These are phyloP conservation scores for Paracoccidioides brasiliensis DNA, from an alignment of 2,329 filamentous ascomycete genomes.

Conservation along the genomic window DNA sequence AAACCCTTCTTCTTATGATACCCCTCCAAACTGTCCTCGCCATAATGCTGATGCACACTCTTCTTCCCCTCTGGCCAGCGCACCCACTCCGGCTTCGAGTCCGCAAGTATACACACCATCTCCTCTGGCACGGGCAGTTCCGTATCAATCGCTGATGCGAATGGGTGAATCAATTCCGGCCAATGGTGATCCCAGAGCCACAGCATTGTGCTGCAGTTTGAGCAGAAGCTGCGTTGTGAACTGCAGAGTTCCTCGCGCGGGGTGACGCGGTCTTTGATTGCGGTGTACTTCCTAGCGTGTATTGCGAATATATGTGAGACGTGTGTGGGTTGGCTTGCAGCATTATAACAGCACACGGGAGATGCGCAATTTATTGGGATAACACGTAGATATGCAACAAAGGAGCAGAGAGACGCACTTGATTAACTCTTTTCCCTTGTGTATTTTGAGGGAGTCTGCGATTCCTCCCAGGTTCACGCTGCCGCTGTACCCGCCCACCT, in stretches of 20 bases:
- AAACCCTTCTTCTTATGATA: conserved; percentile 35
- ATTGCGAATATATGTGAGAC: background rate
- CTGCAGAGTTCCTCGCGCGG: conserved; percentile 20
- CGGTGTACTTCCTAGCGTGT: conserved; percentile 31
- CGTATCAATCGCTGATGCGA: conserved; percentile 38
- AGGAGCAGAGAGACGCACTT: conserved; percentile 23
- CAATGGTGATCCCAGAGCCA: conserved; percentile 37
- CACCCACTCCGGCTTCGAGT: conserved; percentile 35
- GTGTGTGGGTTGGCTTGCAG: background rate
- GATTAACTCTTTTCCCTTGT: conserved; percentile 31
- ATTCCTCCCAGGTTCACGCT: conserved; percentile 36
- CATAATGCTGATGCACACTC: conserved; percentile 28
- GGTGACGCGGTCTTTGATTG: conserved; percentile 32
- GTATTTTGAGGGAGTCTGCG: conserved; percentile 29
- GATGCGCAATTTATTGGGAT: background rate
- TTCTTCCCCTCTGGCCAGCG: conserved; percentile 38
- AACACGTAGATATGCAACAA: background rate
- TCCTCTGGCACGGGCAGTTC: conserved; percentile 33
- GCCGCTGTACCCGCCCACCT: conserved; percentile 34
- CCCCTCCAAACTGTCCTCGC: conserved; percentile 29
- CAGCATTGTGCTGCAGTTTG: conserved; percentile 35
- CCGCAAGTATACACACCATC: conserved; percentile 35
- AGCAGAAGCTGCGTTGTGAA: conserved; percentile 37
- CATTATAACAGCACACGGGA: background rate
- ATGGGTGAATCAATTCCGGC: conserved; percentile 38